These are phyloP conservation scores for Fusarium vanettenii DNA, from an alignment of 2,329 filamentous ascomycete genomes.

Conservation along the genomic window DNA sequence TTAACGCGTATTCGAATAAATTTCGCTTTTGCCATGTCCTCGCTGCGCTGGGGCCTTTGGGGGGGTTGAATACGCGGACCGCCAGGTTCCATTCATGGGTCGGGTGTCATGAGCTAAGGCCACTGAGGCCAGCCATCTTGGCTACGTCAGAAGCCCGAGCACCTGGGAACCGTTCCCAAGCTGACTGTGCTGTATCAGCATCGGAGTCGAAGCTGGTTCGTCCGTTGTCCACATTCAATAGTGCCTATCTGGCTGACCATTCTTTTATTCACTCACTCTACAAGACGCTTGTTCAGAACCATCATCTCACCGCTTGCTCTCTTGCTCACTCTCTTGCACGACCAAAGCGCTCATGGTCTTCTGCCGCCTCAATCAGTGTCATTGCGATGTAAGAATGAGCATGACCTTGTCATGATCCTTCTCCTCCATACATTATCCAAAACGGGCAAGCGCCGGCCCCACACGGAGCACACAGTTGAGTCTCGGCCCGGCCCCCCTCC, in stretches of 20 bases:
- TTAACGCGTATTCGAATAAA: neutral
- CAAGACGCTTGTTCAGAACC: neutral
- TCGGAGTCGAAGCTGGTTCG: neutral
- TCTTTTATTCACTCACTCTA: neutral
- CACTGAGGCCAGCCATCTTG: neutral
- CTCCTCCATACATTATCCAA: constrained; percentile 1
- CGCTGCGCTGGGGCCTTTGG: neutral
- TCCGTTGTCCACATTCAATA: neutral
- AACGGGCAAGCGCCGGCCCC: constrained; percentile 20
- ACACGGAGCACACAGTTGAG: constrained; percentile 3
- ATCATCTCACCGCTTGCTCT: neutral
- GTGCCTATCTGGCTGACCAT: neutral
- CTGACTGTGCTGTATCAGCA: neutral
- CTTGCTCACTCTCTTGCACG: neutral
- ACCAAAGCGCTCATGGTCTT: neutral
- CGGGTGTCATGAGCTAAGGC: neutral
- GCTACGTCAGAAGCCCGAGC: neutral
- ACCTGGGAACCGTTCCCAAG: neutral
- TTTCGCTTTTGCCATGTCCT: neutral
- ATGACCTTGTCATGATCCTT: constrained; percentile 12
- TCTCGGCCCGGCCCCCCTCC: constrained; percentile 16
- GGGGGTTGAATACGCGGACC: neutral
- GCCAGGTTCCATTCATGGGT: neutral
- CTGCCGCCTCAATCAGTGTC: neutral
- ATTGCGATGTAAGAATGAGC: constrained; percentile 8